Percentiles rank a stretch among this genome's conserved stretches.
Conservation (phyloP, 1,284 basidiomycete species). For the Peniophora sp. region DNA sequence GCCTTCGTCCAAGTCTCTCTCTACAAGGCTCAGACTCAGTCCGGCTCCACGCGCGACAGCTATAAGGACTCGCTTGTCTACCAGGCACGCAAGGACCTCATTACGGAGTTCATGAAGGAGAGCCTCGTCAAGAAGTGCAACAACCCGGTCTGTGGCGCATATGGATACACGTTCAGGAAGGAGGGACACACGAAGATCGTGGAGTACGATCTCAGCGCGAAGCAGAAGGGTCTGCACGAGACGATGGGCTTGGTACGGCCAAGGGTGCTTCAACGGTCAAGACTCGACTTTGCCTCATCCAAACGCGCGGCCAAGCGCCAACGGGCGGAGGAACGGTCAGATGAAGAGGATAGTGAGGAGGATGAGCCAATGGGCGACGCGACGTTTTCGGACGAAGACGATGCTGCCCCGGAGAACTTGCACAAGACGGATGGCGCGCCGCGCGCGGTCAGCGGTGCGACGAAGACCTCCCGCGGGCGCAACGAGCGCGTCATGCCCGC, state of each 20-base stretch:
- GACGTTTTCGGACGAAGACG: constrained; percentile 40
- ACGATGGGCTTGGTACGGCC: constrained; percentile 54
- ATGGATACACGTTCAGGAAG: constrained; percentile 83
- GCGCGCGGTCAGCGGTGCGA: constrained; percentile 68
- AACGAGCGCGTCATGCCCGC: constrained; percentile 88
- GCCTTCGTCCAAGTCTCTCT: constrained; percentile 67
- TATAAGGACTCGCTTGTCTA: constrained; percentile 90
- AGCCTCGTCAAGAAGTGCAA: constrained; percentile 69
- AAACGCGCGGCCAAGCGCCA: constrained; percentile 4
- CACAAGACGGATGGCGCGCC: constrained; percentile 31
- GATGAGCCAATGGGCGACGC: constrained; percentile 37
- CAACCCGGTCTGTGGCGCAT: constrained; percentile 75
- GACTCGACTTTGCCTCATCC: not conserved
- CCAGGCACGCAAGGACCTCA: constrained; percentile 78
- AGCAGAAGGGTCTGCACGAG: constrained; percentile 67
- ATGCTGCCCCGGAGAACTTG: constrained; percentile 17
- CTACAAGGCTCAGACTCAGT: constrained; percentile 31
- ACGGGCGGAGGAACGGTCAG: constrained; percentile 1
- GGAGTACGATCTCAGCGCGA: constrained; percentile 81
- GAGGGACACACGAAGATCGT: constrained; percentile 94
- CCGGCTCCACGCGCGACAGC: constrained; percentile 62
- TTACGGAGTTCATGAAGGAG: constrained; percentile 76
- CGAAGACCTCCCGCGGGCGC: constrained; percentile 70
- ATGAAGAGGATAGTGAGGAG: constrained; percentile 19
- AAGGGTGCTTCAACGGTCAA: constrained; percentile 51